A percentile compares a stretch with the other conserved stretches of the same genome.
phyloP scores from a whole-genome alignment of 106 monocot species.

The Phalaenopsis aphrodite region DNA sequence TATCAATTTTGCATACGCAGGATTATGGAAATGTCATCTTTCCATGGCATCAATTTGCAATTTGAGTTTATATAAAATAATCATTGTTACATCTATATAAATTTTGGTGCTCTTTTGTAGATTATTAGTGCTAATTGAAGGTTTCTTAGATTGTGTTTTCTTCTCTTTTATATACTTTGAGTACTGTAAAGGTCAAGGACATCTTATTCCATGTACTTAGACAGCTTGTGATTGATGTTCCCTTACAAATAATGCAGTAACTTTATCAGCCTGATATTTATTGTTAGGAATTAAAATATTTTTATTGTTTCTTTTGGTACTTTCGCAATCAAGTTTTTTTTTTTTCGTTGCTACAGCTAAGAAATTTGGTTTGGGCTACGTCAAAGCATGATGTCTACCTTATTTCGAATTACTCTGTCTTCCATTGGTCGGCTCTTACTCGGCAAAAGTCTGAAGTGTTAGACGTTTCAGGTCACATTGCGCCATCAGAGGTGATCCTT shows the following conservation, averaged over 20 bases:
- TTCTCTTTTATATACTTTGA: neutral
- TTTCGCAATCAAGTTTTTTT: neutral
- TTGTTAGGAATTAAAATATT: neutral
- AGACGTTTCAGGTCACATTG: conserved; percentile 40
- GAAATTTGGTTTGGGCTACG: conserved; percentile 50
- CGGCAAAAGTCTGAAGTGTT: conserved; percentile 28
- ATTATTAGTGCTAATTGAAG: conserved; percentile 1
- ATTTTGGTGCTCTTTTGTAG: neutral
- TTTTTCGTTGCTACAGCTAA: conserved; percentile 23
- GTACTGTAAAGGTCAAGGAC: neutral
- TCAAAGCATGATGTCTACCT: conserved; percentile 29
- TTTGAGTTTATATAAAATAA: no score
- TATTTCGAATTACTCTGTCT: conserved; percentile 27
- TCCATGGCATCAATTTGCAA: no score
- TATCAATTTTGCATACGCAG: no score
- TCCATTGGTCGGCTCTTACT: conserved; percentile 43
- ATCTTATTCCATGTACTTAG: neutral
- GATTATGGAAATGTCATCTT: no score
- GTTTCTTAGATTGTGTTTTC: neutral
- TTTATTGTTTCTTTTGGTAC: neutral
- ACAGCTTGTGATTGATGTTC: neutral
- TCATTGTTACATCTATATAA: no score
- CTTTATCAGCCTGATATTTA: neutral
- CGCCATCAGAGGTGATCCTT: conserved; percentile 34
- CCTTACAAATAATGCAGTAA: no score